Evolutionary conservation across 805 yeast genomes (phyloP), one percentile per base, ranked within the genome.

Genomic region (Schwanniomyces sp.): DNA sequence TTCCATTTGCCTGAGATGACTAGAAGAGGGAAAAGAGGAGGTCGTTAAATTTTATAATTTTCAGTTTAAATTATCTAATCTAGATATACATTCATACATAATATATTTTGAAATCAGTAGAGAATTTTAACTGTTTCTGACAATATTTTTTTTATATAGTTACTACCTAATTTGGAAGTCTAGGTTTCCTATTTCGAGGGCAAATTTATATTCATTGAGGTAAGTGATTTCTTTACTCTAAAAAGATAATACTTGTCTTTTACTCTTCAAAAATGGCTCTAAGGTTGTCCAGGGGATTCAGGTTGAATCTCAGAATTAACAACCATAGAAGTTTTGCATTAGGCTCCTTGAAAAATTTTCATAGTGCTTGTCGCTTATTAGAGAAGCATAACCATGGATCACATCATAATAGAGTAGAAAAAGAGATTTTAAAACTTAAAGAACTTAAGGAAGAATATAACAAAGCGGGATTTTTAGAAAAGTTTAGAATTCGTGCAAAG

Each of bases 1-100:
- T 87, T 94, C 70, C 85, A 82, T 63, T 74, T 89, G 44, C 99
- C 99, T 7, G 92, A 87, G 57, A 77, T 88, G 78, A 79, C 84
- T 9, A 82, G 84, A 72, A 77, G 88, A 60, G 83, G 83, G 36
- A 74, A 79, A 62, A 75, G 41, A 43, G 41, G 44, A 25, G 48
- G 44, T 21, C 48, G 48, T 28, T 45, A 34, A 41, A 11, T 25
- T 26, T 36, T 18, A 21, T 5, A 10, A 21, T 37, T 21, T 24
- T 24, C 14, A 7, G 10, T 37, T 38, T 38, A 38, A 26, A 14
- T 5, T 32, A 32, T 32, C 21, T 37, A 37, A 27, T 37, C 11
- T 37, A 25, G 21, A 21, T 37, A 37, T 37, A 37, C 18, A 37
- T 18, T 11, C 27, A 37, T 11, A 11, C 34, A 29, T 29, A 11